Percentiles rank a stretch among this genome's conserved stretches.
These are phyloP conservation scores for Irpex lacteus DNA, from an alignment of 1,284 basidiomycete species.

Conservation along the genomic window DNA sequence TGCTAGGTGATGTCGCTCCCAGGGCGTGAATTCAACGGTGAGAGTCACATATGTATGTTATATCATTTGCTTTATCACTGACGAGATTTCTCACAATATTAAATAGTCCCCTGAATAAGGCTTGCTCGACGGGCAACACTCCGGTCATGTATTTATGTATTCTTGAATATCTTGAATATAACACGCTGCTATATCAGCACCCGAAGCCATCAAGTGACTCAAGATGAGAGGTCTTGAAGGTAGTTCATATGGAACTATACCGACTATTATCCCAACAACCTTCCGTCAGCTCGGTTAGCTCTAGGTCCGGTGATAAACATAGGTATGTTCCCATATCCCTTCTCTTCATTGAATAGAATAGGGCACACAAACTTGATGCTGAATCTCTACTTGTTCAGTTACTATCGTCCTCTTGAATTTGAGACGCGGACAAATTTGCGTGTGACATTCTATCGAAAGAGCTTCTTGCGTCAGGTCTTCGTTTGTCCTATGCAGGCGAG, in stretches of 20 bases:
- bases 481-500: background rate
- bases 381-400: background rate
- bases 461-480: too few relatives aligned
- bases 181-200: background rate
- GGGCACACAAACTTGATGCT: background rate
- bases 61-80: background rate
- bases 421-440: too few relatives aligned
- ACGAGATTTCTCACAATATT: background rate
- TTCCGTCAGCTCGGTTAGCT: background rate
- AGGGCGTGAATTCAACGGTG: background rate
- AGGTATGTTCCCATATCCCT: background rate
- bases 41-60: background rate
- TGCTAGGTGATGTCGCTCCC: background rate
- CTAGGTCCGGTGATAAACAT: background rate
- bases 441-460: too few relatives aligned
- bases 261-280: background rate
- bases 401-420: background rate
- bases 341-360: background rate
- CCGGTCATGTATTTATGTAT: background rate
- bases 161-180: background rate
- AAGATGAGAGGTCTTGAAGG: background rate
- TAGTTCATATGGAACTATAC: background rate
- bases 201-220: background rate
- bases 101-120: background rate
- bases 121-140: background rate